Base-by-base conservation (phyloP, 768 basidiomycete genomes). In the Phlebiopsis flavidoalba region DNA sequence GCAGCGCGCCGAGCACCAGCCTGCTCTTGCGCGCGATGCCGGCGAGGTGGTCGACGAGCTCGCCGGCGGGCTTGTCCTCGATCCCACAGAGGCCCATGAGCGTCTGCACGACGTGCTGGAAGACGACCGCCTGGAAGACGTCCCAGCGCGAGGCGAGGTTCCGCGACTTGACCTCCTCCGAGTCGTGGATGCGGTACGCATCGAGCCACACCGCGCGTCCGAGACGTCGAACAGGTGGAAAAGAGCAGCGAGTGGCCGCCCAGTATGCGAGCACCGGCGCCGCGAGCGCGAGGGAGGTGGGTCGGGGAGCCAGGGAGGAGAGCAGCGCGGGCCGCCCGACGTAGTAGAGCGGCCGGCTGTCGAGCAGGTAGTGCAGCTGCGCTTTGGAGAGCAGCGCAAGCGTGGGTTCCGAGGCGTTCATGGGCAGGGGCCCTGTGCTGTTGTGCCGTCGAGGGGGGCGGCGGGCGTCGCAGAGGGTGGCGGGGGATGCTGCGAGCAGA, bases 21-120 rank as follows among this genome's bases (percentile, higher is more conserved):
- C 74, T 73, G 2, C 72, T 60, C 60, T 69, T 48, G 70, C 58
- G 82, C 72, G 19, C 62, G 71, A 67, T 82, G 72, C 70, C 84
- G 71, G 60, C 78, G 65, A 64, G 65, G 71, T 65, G 74, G 64
- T 75, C 85, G 0, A 71, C 69, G 33, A 64, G 63, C 1, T 51
- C 64, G 24, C 62, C 66, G 0, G 60, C 33, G 1, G 64, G 60
- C 11, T 66, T 63, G 5, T 84, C 79, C 12, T 82, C 77, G 53
- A 96, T 64, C 85, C 86, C 90, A 35, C 82, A 72, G 11, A 82
- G 71, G 0, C 93, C 97, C 11, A 97, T 73, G 1, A 76, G 60
- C 0, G 93, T 96, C 74, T 98, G 97, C 5, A 97, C 67, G 19
- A 80, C 68, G 61, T 99, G 97, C 71, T 99, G 97, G 49, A 94